Evolutionary conservation across 2,329 filamentous ascomycete genomes (phyloP), one percentile per base, ranked within the genome.

Genomic region (Arachnopeziza araneosa): DNA sequence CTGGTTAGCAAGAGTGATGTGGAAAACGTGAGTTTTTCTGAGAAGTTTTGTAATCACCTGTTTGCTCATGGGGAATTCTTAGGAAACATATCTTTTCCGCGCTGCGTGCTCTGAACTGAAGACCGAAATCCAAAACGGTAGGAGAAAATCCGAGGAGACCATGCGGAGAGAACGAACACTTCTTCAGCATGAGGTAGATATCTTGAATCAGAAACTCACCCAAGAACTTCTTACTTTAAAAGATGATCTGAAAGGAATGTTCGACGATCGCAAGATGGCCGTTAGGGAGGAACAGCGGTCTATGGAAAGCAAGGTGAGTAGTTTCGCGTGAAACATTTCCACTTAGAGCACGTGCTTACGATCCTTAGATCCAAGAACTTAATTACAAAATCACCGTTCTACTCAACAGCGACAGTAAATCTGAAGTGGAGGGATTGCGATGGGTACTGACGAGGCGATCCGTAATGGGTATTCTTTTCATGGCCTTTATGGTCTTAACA

Each of bases 331-430:
- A 23, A 24, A 24, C 6, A 12, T 44, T n/a, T 14, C 4, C 22
- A 50, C 12, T 50, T 21, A 32, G 6, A 53, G 44, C 32, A 21
- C 26, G 32, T 21, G 36, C 51, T 61, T 48, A 64, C 36, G 44
- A 22, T 53, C 8, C 23, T 24, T 69, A 91, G 81, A 93, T 96
- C 64, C 93, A 97, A 79, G 89, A 96, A 77, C 82, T 98, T 67
- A 96, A 93, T 75, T 96, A 98, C 76, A 95, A 96, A 73, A 98
- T 99, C 74, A 96, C 90, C 23, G 91, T 96, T 32, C 82, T 85
- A 50, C 82, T 99, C 51, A 96, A 91, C 73, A 95, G 91, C 63
- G 95, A 98, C 74, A 86, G 89, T 54, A 93, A 93, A 73, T 93
- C 90, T 4, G 90, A 97, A 68, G 93, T 98, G 54, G 95, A 99